A percentile compares a stretch with the other conserved stretches of the same genome.
Evolutionary conservation across 257 asterid genomes (phyloP).

Genomic region (Ocimum tenuiflorum): DNA sequence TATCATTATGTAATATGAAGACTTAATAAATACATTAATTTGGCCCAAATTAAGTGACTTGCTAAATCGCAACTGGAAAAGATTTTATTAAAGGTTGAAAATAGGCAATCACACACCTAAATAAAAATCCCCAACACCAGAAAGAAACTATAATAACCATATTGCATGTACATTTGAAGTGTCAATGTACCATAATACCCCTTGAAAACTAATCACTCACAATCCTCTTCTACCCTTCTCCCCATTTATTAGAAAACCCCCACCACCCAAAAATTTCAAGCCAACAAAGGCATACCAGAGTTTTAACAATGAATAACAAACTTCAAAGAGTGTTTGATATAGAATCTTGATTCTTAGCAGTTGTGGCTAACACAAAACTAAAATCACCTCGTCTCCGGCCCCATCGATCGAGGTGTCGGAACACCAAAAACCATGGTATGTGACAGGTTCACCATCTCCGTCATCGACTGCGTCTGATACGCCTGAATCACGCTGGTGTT

Average conservation of each 20-base stretch:
- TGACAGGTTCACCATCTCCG: conserved; percentile 75
- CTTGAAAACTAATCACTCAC: no score
- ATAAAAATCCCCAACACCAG: no score
- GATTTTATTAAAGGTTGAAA: no score
- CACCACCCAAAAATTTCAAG: conserved; percentile 23
- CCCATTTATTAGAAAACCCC: no score
- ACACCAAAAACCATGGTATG: conserved; percentile 52
- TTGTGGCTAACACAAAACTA: not conserved
- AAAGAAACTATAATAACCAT: no score
- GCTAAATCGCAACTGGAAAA: no score
- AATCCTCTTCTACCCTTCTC: not conserved
- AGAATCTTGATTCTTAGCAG: not conserved
- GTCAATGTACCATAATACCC: no score
- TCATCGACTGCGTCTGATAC: conserved; percentile 91
- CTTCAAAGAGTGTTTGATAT: not conserved
- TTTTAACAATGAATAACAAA: conserved; percentile 16
- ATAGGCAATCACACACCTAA: no score
- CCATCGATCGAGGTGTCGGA: conserved; percentile 36
- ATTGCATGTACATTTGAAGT: no score
- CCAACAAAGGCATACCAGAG: not conserved
- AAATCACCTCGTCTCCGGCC: conserved; percentile 45
- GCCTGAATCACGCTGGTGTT: conserved; percentile 55
- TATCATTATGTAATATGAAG: no score
- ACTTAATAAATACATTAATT: no score
- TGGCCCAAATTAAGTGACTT: no score